Conservation (phyloP, 306 rosid species). For the Castanospermum australe region DNA sequence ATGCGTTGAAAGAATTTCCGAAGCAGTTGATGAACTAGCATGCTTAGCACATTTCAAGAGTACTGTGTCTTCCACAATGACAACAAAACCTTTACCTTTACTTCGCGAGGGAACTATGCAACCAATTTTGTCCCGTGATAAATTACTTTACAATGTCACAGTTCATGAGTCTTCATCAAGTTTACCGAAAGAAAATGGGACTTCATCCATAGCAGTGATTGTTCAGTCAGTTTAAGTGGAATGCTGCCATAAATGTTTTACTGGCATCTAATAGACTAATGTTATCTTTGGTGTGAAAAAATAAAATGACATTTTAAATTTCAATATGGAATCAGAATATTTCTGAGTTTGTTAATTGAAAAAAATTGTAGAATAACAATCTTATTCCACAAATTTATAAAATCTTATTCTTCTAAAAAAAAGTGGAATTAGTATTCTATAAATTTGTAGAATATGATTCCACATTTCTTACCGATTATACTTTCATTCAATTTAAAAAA, state of each 20-base stretch:
- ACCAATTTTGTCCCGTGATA: not conserved
- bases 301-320: too few relatives aligned
- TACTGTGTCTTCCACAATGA: not conserved
- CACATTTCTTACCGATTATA: too few relatives aligned
- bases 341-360: too few relatives aligned
- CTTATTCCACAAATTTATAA: too few relatives aligned
- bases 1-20: constrained; percentile 2
- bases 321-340: too few relatives aligned
- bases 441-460: too few relatives aligned
- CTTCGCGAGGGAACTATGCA: constrained; percentile 4
- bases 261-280: not conserved
- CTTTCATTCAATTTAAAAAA: too few relatives aligned
- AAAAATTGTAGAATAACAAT: too few relatives aligned
- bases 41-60: constrained; percentile 11
- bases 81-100: not conserved
- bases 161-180: not conserved
- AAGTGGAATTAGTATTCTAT: too few relatives aligned
- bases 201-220: constrained; percentile 2
- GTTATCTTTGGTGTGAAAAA: too few relatives aligned
- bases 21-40: constrained; percentile 21
- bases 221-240: not conserved
- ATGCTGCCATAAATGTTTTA: not conserved
- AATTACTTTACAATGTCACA: not conserved
- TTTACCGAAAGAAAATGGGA: not conserved
- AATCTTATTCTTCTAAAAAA: too few relatives aligned